Conservation (phyloP, 768 basidiomycete species). For the Boletales sp. region DNA sequence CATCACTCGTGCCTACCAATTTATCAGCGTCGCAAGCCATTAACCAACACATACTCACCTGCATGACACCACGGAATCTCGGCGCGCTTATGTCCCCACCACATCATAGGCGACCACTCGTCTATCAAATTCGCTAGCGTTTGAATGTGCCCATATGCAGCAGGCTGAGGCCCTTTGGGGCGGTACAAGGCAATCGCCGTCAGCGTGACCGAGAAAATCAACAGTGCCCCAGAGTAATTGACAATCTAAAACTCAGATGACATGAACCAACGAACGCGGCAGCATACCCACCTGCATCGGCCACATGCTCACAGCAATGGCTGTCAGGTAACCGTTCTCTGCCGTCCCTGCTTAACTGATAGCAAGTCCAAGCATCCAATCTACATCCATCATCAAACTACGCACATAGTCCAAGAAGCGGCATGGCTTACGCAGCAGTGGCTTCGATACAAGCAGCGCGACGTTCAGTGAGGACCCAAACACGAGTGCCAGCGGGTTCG, state of each 20-base stretch:
- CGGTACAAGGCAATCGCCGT: slow-evolving; percentile 5
- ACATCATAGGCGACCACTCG: slow-evolving; percentile 33
- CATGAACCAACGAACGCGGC: background rate
- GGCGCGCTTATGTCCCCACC: slow-evolving; percentile 27
- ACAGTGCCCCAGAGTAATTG: slow-evolving; percentile 20
- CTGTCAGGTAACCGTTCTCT: slow-evolving; percentile 3
- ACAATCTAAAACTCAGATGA: slow-evolving; percentile 17
- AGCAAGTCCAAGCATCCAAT: slow-evolving; percentile 33
- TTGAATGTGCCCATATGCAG: slow-evolving; percentile 32
- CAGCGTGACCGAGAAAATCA: slow-evolving; percentile 20
- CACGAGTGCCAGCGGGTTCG: slow-evolving; percentile 20
- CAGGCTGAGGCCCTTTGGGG: slow-evolving; percentile 26
- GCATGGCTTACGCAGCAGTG: slow-evolving; percentile 24
- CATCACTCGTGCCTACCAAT: slow-evolving; percentile 14
- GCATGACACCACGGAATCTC: slow-evolving; percentile 12
- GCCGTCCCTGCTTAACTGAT: slow-evolving; percentile 17
- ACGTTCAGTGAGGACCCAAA: slow-evolving; percentile 18
- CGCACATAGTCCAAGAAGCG: background rate
- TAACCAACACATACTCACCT: slow-evolving; percentile 15
- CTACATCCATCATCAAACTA: slow-evolving; percentile 6
- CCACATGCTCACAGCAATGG: slow-evolving; percentile 25
- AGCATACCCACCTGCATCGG: slow-evolving; percentile 18
- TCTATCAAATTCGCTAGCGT: slow-evolving; percentile 34
- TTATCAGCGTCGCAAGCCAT: no score
- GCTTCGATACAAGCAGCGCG: slow-evolving; percentile 18